Conservation (phyloP, 441 rosid species). For the Pelargonium cotyledonis region DNA sequence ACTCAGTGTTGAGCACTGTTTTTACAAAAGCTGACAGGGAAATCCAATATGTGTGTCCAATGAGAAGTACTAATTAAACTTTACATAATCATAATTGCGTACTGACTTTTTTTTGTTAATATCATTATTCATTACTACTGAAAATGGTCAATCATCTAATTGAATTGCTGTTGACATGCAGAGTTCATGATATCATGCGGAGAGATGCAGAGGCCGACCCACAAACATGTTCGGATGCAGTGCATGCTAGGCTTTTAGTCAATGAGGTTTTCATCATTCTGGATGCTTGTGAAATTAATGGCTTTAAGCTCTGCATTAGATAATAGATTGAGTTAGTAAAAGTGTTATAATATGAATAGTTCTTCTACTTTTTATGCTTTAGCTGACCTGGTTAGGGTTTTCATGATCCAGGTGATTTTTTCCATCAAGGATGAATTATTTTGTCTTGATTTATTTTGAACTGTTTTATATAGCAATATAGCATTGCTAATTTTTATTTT, state of each 20-base stretch:
- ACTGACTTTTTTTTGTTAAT: conserved; percentile 5
- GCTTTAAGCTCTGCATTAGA: conserved; percentile 5
- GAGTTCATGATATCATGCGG: conserved; percentile 80
- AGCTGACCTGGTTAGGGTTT: not conserved
- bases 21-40: not conserved
- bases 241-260: conserved; percentile 58
- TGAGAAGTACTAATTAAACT: not conserved
- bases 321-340: conserved; percentile 4
- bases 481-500: conserved; percentile 17
- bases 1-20: not conserved
- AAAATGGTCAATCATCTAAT: conserved; percentile 14
- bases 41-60: not conserved
- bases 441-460: not conserved
- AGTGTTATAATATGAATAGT: not conserved
- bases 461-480: conserved; percentile 11
- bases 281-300: conserved; percentile 22
- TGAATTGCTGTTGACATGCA: conserved; percentile 27
- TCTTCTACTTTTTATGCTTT: not conserved
- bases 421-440: not conserved
- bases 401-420: not conserved
- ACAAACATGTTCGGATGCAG: conserved; percentile 44
- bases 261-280: conserved; percentile 53
- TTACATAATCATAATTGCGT: not conserved
- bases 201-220: conserved; percentile 71
- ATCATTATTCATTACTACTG: not conserved